A percentile compares a stretch with the other conserved stretches of the same genome.
These are phyloP conservation scores for Vitis hybrid DNA, from an alignment of 177 flowering plant species.

Conservation along the genomic window DNA sequence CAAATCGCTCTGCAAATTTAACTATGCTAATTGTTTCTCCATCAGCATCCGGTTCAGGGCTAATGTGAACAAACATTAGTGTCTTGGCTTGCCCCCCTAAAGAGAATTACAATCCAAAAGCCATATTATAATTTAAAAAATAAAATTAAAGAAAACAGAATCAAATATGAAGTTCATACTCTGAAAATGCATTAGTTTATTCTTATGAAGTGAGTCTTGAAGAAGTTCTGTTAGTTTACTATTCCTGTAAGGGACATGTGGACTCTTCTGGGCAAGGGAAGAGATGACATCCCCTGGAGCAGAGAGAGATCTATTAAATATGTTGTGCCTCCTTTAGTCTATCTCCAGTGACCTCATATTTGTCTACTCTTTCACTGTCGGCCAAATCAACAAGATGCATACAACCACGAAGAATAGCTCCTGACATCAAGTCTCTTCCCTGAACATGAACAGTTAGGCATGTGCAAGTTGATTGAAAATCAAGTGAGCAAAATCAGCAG, in stretches of 20 bases:
- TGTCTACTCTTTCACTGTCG: slow-evolving; percentile 94
- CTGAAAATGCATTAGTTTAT: too few relatives aligned
- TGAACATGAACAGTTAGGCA: slow-evolving; percentile 96
- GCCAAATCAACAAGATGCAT: slow-evolving; percentile 97
- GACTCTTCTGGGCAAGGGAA: too few relatives aligned
- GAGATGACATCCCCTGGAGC: slow-evolving; percentile 85
- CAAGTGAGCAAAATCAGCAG: slow-evolving; percentile 8
- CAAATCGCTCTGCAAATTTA: too few relatives aligned
- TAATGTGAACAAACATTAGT: slow-evolving; percentile 8
- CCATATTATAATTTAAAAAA: too few relatives aligned
- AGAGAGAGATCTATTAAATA: slow-evolving; percentile 87
- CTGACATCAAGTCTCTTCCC: slow-evolving; percentile 81
- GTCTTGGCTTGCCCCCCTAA: slow-evolving; percentile 98
- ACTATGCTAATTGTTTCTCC: too few relatives aligned
- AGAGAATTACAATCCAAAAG: background rate
- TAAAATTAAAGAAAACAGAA: too few relatives aligned
- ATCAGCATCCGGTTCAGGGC: too few relatives aligned
- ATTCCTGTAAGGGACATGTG: too few relatives aligned
- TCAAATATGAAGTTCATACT: too few relatives aligned
- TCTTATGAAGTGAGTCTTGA: too few relatives aligned
- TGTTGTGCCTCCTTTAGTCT: slow-evolving; percentile 94
- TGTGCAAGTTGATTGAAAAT: slow-evolving; percentile 39
- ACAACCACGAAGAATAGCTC: slow-evolving; percentile 74
- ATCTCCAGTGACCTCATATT: slow-evolving; percentile 93
- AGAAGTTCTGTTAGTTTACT: too few relatives aligned